phyloP scores from a whole-genome alignment of 495 filamentous ascomycete genomes.

The Glutinoglossum americanum region DNA sequence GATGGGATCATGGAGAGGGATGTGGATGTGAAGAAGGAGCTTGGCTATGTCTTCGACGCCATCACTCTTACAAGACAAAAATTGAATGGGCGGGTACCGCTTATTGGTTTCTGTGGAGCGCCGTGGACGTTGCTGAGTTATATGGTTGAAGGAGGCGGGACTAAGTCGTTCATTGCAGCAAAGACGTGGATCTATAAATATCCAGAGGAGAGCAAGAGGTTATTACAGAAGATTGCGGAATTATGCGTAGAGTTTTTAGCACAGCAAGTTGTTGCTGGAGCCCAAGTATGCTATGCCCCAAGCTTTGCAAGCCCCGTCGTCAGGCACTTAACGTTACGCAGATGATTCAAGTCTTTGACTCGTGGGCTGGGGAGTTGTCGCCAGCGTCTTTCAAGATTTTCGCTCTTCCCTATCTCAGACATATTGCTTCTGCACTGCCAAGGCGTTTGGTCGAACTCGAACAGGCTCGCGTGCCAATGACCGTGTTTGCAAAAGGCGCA shows the following conservation, averaged over 20 bases:
- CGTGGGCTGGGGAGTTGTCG: constrained; percentile 87
- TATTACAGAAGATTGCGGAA: constrained; percentile 78
- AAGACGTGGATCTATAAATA: constrained; percentile 96
- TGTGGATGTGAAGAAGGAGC: constrained; percentile 62
- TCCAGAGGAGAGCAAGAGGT: constrained; percentile 48
- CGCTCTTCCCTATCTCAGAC: constrained; percentile 62
- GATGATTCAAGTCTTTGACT: constrained; percentile 95
- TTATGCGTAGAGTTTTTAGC: constrained; percentile 88
- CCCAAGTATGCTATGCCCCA: constrained; percentile 31
- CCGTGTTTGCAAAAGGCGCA: constrained; percentile 98
- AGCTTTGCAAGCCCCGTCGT: neutral
- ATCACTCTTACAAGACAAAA: constrained; percentile 82
- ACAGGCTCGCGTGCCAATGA: constrained; percentile 75
- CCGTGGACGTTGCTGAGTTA: constrained; percentile 95
- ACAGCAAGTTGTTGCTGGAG: constrained; percentile 75
- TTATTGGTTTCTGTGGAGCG: constrained; percentile 94
- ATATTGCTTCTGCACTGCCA: constrained; percentile 64
- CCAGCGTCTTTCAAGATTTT: constrained; percentile 64
- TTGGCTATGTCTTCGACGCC: constrained; percentile 88
- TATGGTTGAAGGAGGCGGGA: constrained; percentile 95
- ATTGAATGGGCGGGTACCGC: constrained; percentile 64
- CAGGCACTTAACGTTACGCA: constrained; percentile 14
- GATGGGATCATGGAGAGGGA: constrained; percentile 47
- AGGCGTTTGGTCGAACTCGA: constrained; percentile 45
- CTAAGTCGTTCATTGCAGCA: constrained; percentile 70